A percentile compares a stretch with the other conserved stretches of the same genome.
phyloP scores from a whole-genome alignment of 305 asterid species.

The Solanum hybrid region DNA sequence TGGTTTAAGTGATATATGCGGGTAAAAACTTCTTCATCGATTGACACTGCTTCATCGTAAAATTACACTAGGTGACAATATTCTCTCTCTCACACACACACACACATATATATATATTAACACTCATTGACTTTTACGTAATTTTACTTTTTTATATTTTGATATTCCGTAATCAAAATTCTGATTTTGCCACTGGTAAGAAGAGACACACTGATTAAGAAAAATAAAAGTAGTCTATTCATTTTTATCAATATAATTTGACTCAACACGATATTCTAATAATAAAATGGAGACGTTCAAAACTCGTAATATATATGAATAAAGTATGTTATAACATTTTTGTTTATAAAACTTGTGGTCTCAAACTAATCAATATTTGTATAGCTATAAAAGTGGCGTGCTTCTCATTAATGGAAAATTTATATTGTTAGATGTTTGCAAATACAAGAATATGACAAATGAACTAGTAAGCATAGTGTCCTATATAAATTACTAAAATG shows the following conservation, averaged over 20 bases:
- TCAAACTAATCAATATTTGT: neutral
- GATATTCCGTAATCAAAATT: neutral
- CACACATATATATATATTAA: too few species aligned
- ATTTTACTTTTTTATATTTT: too few species aligned
- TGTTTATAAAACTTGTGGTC: neutral
- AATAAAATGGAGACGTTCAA: neutral
- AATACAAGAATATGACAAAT: neutral
- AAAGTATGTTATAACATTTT: neutral
- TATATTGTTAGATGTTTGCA: neutral
- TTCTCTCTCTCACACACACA: too few species aligned
- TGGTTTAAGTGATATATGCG: neutral
- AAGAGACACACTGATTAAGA: neutral
- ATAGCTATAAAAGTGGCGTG: fast-evolving
- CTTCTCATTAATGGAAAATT: neutral
- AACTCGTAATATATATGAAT: neutral
- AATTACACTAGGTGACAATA: too few species aligned
- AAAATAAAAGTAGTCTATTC: too few species aligned
- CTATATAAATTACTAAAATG: neutral
- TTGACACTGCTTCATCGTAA: fast-evolving
- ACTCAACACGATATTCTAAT: neutral
- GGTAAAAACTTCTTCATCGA: neutral
- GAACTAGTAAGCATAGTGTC: neutral
- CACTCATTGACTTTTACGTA: too few species aligned
- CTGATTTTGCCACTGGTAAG: neutral
- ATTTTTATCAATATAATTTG: neutral